These are phyloP conservation scores for Botrytis medusae DNA, from an alignment of 2,329 filamentous ascomycete species.

Conservation along the genomic window DNA sequence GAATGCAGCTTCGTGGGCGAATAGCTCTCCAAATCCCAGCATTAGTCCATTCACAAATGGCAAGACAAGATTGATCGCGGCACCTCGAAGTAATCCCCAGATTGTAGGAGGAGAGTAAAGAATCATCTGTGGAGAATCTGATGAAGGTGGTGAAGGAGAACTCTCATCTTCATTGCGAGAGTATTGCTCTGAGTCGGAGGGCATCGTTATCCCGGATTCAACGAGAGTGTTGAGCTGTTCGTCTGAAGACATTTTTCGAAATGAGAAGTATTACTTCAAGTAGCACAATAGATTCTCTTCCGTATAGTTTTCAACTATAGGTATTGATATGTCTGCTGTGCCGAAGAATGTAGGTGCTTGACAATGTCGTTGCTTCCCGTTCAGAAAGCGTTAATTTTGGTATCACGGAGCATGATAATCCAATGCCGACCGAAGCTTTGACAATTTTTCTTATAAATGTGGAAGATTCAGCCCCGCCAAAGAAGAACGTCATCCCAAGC, in stretches of 20 bases:
- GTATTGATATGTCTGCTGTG: not conserved
- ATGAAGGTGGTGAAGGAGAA: conserved; percentile 60
- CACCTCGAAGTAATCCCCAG: conserved; percentile 81
- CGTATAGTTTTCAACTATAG: not conserved
- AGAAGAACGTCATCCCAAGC: conserved; percentile 23
- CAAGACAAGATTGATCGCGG: conserved; percentile 91
- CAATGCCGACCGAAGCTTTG: not conserved
- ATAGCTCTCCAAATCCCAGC: conserved; percentile 94
- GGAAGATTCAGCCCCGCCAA: conserved; percentile 7
- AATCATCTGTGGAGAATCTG: conserved; percentile 66
- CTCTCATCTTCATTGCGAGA: conserved; percentile 63
- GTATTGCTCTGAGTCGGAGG: conserved; percentile 82
- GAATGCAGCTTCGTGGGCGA: conserved; percentile 94
- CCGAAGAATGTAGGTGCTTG: not conserved
- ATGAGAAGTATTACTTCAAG: not conserved
- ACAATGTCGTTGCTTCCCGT: not conserved
- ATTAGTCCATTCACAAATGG: conserved; percentile 98
- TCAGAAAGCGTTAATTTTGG: not conserved
- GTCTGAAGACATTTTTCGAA: conserved; percentile 53
- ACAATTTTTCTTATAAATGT: conserved; percentile 17
- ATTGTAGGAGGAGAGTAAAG: conserved; percentile 87
- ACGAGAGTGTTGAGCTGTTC: conserved; percentile 56
- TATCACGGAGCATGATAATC: conserved; percentile 3
- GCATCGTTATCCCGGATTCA: conserved; percentile 74
- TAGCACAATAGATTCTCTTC: not conserved